A percentile compares a stretch with the other conserved stretches of the same genome.
Evolutionary conservation across 345 rosid species (phyloP).

Genomic region (Sonneratia caseolaris): DNA sequence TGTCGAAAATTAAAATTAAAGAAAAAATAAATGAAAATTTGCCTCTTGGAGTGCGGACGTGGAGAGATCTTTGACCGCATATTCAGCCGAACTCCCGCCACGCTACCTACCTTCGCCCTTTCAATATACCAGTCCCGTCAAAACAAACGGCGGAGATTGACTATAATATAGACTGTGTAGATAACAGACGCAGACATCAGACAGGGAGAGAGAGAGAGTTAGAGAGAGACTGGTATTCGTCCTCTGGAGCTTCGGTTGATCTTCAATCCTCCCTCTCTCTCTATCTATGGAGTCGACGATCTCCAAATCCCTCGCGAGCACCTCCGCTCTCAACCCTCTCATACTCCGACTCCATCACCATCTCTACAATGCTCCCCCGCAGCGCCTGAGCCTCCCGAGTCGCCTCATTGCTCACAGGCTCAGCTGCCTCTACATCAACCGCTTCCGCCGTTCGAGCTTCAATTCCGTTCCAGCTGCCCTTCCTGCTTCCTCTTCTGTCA

Average conservation of each 20-base stretch:
- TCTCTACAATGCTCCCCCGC: constrained; percentile 10
- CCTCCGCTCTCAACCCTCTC: constrained; percentile 13
- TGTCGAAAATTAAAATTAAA: too few species aligned
- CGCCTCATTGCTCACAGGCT: constrained; percentile 20
- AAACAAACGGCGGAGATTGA: too few species aligned
- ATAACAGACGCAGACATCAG: too few species aligned
- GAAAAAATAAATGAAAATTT: too few species aligned
- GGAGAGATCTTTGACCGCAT: neutral
- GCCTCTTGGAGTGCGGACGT: too few species aligned
- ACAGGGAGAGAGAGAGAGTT: too few species aligned
- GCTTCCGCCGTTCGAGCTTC: neutral
- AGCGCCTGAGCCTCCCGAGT: neutral
- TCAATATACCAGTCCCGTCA: too few species aligned
- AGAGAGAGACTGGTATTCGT: neutral
- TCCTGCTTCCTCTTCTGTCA: neutral
- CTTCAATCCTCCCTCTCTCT: too few species aligned
- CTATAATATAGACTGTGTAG: too few species aligned
- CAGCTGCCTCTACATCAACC: constrained; percentile 30
- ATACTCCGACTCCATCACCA: neutral
- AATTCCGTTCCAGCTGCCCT: neutral
- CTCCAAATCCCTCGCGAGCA: constrained; percentile 7
- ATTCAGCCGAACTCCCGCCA: neutral
- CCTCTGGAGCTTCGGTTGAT: neutral
- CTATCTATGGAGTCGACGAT: constrained; percentile 11
- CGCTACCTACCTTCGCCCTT: neutral